phyloP scores from a whole-genome alignment of 768 basidiomycete genomes.

The Crepidotus variabilis region DNA sequence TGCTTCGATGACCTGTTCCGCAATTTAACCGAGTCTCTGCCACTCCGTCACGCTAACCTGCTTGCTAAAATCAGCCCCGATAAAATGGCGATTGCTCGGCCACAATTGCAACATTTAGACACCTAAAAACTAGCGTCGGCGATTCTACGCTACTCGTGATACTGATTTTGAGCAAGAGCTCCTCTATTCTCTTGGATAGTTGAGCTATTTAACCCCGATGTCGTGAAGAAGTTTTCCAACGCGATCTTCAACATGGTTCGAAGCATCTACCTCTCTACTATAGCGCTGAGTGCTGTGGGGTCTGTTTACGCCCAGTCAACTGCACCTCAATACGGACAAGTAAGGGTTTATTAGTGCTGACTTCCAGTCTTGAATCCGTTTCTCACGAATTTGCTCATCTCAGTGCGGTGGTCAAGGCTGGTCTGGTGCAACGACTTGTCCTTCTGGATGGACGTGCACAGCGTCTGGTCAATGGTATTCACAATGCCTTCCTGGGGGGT shows the following conservation, averaged over 20 bases:
- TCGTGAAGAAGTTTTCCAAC: too few species aligned
- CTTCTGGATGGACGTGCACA: slow-evolving; percentile 43
- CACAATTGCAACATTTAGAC: background rate
- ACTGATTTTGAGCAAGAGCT: background rate
- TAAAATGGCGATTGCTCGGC: slow-evolving; percentile 36
- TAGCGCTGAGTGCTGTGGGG: slow-evolving; percentile 3
- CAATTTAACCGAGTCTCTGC: background rate
- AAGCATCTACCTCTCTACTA: slow-evolving; percentile 6
- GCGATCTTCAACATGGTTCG: background rate
- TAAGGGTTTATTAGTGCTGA: slow-evolving; percentile 8
- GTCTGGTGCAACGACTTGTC: slow-evolving; percentile 47
- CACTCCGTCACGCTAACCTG: background rate
- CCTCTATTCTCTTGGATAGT: background rate
- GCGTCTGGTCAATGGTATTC: slow-evolving; percentile 45
- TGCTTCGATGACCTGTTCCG: background rate
- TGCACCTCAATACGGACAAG: slow-evolving; percentile 33
- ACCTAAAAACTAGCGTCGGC: slow-evolving; percentile 8
- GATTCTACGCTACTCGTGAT: background rate
- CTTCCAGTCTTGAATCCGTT: background rate
- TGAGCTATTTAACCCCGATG: too few species aligned
- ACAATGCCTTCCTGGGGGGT: slow-evolving; percentile 48
- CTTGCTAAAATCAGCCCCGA: slow-evolving; percentile 17
- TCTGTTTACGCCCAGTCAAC: slow-evolving; percentile 20
- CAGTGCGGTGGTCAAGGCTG: slow-evolving; percentile 54
- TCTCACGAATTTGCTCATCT: background rate